phyloP scores from a whole-genome alignment of 257 asterid species.

The Galeopsis tetrahit region DNA sequence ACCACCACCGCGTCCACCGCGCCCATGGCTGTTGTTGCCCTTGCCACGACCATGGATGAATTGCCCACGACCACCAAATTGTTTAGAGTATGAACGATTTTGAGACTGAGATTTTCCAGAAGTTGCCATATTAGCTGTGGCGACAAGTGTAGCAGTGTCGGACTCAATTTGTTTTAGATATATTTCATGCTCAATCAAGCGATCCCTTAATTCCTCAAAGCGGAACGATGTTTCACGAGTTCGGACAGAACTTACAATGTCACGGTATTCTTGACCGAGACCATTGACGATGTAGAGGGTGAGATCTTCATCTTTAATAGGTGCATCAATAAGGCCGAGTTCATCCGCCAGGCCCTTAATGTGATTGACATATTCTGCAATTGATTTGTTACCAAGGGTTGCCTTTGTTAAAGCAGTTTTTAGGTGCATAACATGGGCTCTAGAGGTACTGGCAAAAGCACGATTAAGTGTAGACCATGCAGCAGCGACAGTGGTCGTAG shows the following conservation, averaged over 20 bases:
- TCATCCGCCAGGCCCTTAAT: neutral
- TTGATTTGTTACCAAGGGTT: neutral
- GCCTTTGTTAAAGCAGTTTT: neutral
- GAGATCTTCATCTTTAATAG: neutral
- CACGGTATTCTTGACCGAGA: neutral
- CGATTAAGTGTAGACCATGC: neutral
- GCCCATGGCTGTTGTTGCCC: too few species aligned
- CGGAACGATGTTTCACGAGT: neutral
- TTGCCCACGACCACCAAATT: neutral
- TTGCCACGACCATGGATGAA: too few species aligned
- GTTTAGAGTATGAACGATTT: neutral
- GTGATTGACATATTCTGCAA: neutral
- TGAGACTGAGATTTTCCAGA: neutral
- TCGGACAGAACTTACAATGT: too few species aligned
- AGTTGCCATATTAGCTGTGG: neutral
- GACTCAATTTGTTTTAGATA: slow-evolving; percentile 5
- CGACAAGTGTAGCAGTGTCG: neutral
- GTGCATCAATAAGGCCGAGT: neutral
- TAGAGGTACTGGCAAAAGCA: neutral
- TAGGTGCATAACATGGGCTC: neutral
- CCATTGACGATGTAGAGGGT: neutral
- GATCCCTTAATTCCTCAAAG: neutral
- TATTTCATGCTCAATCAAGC: neutral
- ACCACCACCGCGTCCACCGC: too few species aligned
- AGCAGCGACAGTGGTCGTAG: neutral